Conservation (phyloP, 345 rosid species). For the Brassica nigra region DNA sequence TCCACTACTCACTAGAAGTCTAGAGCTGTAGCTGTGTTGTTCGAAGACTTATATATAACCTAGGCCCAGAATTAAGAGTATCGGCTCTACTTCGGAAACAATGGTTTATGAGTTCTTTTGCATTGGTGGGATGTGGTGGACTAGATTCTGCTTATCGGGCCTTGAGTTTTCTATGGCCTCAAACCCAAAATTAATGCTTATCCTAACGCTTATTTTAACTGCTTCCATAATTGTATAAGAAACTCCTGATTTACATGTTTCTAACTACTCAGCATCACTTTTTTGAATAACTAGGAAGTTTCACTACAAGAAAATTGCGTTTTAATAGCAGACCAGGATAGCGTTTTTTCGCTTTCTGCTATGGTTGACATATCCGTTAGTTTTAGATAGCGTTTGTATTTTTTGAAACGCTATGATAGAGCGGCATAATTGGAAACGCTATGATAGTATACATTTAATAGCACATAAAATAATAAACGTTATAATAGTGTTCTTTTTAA, state of each 20-base stretch:
- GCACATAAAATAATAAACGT: too few species aligned
- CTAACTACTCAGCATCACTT: conserved; percentile 12
- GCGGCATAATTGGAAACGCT: too few species aligned
- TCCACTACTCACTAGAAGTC: too few species aligned
- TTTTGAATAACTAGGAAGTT: too few species aligned
- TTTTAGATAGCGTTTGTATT: too few species aligned
- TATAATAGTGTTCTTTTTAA: too few species aligned
- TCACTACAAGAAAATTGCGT: too few species aligned
- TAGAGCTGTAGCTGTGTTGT: background rate
- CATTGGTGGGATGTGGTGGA: background rate
- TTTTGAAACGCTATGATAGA: too few species aligned
- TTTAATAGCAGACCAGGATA: too few species aligned
- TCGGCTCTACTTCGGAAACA: background rate
- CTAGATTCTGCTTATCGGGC: background rate
- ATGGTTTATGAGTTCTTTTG: background rate
- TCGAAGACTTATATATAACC: background rate
- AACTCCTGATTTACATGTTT: conserved; percentile 28
- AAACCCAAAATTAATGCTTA: background rate
- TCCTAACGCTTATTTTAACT: background rate
- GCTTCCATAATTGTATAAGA: conserved; percentile 3
- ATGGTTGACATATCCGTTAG: too few species aligned
- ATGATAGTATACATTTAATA: too few species aligned
- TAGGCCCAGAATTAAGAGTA: background rate
- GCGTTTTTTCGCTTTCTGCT: too few species aligned
- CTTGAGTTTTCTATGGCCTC: background rate